A percentile compares a stretch with the other conserved stretches of the same genome.
Conservation (phyloP, 2,329 filamentous ascomycete species). For the Madurella fahalii region DNA sequence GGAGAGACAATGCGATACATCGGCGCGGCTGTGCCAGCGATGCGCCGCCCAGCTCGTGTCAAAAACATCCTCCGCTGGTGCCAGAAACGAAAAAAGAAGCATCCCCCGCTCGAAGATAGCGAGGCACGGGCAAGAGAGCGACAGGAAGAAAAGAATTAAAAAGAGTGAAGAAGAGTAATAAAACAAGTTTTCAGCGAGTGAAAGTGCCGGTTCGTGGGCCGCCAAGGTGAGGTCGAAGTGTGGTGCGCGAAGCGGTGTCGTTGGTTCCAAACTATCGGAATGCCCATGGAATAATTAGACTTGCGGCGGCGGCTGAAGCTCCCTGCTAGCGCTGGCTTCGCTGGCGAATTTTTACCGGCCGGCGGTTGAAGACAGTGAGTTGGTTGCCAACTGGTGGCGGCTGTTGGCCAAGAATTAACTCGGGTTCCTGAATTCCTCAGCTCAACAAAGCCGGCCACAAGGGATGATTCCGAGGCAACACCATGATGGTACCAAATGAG, state of each 20-base stretch:
- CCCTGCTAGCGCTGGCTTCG: no score
- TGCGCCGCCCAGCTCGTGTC: constrained; percentile 11
- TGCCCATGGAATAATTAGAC: no score
- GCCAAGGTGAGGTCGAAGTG: background rate
- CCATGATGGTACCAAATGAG: no score
- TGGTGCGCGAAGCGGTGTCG: constrained; percentile 3
- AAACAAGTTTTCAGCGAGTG: constrained; percentile 7
- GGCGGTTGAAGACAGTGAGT: no score
- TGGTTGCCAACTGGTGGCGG: no score
- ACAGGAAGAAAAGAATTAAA: constrained; percentile 1
- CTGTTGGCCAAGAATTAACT: no score
- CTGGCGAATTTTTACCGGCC: background rate
- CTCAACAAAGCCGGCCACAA: no score
- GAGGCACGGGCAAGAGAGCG: background rate
- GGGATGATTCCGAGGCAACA: no score
- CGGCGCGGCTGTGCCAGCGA: background rate
- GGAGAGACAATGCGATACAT: background rate
- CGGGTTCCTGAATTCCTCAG: no score
- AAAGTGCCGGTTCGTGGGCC: constrained; percentile 2
- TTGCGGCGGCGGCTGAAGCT: no score
- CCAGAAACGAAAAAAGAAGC: background rate
- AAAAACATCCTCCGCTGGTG: constrained; percentile 6
- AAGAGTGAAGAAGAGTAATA: background rate
- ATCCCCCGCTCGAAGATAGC: background rate
- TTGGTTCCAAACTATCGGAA: no score